These are phyloP conservation scores for Gynostemma pentaphyllum DNA, from an alignment of 306 rosid species.

Conservation along the genomic window DNA sequence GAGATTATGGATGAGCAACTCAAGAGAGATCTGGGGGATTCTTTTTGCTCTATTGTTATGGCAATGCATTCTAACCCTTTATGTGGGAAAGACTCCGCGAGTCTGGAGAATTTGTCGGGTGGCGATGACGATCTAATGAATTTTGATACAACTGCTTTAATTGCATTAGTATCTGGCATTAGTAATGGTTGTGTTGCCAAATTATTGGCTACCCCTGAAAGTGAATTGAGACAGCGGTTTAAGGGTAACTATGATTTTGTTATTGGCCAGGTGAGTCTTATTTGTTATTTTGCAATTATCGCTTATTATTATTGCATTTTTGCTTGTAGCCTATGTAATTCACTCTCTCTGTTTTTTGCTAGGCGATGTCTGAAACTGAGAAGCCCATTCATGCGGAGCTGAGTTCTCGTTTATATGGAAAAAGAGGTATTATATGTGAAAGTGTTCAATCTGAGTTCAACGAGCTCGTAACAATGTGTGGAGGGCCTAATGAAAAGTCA, in stretches of 20 bases:
- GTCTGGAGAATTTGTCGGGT: constrained; percentile 11
- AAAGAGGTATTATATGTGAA: constrained; percentile 66
- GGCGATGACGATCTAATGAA: constrained; percentile 39
- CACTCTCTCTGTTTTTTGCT: constrained; percentile 13
- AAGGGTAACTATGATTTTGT: constrained; percentile 86
- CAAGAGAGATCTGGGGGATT: constrained; percentile 20
- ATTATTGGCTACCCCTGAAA: constrained; percentile 66
- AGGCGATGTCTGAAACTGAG: constrained; percentile 76
- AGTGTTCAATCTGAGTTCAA: constrained; percentile 65
- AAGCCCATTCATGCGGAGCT: constrained; percentile 57
- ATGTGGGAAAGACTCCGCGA: constrained; percentile 6
- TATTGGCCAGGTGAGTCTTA: constrained; percentile 57
- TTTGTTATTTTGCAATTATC: too few relatives aligned
- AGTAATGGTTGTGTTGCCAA: constrained; percentile 63
- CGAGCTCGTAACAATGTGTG: constrained; percentile 68
- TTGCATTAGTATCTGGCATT: constrained; percentile 76
- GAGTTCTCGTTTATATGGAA: constrained; percentile 36
- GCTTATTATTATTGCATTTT: neutral
- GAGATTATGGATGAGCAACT: constrained; percentile 12
- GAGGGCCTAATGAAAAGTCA: constrained; percentile 75
- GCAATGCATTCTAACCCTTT: constrained; percentile 28
- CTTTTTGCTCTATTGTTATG: constrained; percentile 31
- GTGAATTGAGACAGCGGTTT: constrained; percentile 58
- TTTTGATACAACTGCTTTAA: constrained; percentile 87
- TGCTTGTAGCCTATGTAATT: constrained; percentile 3